Evolutionary conservation across 169 alveolate genomes (phyloP).

Genomic region (Cryptosporidium ubiquitum): DNA sequence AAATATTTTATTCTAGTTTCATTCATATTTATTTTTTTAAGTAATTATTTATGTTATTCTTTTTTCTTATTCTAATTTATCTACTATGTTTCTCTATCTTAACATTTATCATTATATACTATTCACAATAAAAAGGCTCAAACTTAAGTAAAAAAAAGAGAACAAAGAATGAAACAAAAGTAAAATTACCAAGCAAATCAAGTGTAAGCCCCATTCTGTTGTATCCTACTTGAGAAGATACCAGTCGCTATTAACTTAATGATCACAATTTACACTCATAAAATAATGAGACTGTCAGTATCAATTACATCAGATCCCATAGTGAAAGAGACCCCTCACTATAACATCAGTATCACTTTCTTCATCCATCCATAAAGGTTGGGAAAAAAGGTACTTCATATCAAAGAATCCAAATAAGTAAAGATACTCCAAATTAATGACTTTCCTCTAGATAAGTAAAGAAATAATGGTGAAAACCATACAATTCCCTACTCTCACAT

Average conservation of each 20-base stretch:
- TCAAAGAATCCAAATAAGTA: not conserved
- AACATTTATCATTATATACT: too few relatives aligned
- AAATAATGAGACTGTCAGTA: conserved; percentile 48
- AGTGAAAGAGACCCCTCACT: not conserved
- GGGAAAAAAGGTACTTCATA: conserved; percentile 3
- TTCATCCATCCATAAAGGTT: not conserved
- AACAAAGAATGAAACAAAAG: not conserved
- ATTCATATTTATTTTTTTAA: too few relatives aligned
- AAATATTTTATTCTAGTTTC: too few relatives aligned
- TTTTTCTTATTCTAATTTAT: too few relatives aligned
- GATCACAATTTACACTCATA: conserved; percentile 53
- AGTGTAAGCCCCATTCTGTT: conserved; percentile 77
- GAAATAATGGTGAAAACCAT: not conserved
- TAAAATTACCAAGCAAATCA: conserved; percentile 58
- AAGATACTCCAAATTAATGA: conserved; percentile 59
- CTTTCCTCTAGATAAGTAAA: conserved; percentile 52
- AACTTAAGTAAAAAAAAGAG: not conserved
- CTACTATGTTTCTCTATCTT: too few relatives aligned
- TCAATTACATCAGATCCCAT: not conserved
- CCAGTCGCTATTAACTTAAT: conserved; percentile 73
- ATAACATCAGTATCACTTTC: conserved; percentile 5
- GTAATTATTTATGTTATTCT: too few relatives aligned
- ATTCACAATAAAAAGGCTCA: not conserved
- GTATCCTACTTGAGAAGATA: conserved; percentile 48
- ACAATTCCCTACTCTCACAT: conserved; percentile 14